phyloP scores from a whole-genome alignment of 352 stramenopile species.

The Pythium dissimile region DNA sequence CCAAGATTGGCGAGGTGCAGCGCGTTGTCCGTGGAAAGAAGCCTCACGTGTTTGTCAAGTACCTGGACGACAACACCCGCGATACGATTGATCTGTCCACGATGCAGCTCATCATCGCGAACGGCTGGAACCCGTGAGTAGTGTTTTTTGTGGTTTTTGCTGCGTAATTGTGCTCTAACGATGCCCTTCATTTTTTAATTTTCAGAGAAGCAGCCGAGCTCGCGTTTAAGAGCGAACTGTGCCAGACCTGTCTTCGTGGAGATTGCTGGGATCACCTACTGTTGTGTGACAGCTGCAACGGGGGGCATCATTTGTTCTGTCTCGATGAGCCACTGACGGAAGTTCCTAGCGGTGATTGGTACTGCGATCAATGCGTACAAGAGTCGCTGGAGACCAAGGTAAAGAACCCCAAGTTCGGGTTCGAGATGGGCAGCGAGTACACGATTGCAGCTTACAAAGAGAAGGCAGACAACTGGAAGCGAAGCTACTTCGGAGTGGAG shows the following conservation, averaged over 20 bases:
- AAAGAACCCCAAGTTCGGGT: slow-evolving; percentile 69
- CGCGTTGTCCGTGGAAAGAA: slow-evolving; percentile 80
- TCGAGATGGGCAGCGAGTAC: slow-evolving; percentile 81
- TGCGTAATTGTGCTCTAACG: not conserved
- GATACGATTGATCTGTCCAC: slow-evolving; percentile 61
- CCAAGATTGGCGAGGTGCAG: slow-evolving; percentile 64
- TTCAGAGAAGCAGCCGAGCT: slow-evolving; percentile 56
- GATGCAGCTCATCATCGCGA: slow-evolving; percentile 78
- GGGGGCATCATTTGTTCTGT: slow-evolving; percentile 81
- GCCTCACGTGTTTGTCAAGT: slow-evolving; percentile 63
- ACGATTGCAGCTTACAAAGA: slow-evolving; percentile 80
- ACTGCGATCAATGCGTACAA: slow-evolving; percentile 65
- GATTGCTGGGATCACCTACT: slow-evolving; percentile 82
- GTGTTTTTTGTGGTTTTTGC: not conserved
- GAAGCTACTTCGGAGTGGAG: slow-evolving; percentile 62
- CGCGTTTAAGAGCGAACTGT: slow-evolving; percentile 78
- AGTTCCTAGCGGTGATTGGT: slow-evolving; percentile 77
- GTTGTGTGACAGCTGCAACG: slow-evolving; percentile 79
- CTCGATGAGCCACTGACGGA: slow-evolving; percentile 47
- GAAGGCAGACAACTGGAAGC: slow-evolving; percentile 80
- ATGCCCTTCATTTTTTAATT: not conserved
- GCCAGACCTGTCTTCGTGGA: slow-evolving; percentile 76
- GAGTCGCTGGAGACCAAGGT: slow-evolving; percentile 46
- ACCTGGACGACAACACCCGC: slow-evolving; percentile 47
- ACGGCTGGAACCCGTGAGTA: slow-evolving; percentile 64